Conservation (phyloP, 1,139 yeast genomes). For the Geotrichum fermentans region DNA sequence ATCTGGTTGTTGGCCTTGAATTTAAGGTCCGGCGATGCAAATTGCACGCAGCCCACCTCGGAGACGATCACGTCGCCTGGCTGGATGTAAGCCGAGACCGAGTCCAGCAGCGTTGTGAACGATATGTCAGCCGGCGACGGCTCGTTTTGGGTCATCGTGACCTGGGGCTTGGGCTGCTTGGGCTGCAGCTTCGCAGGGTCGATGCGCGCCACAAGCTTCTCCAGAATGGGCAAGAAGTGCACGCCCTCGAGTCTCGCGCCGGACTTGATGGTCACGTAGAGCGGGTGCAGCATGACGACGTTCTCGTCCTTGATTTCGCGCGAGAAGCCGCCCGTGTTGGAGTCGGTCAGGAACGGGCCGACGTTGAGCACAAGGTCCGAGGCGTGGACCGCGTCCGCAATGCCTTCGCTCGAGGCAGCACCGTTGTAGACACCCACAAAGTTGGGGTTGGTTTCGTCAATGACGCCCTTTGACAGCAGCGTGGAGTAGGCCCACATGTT, state of each 20-base stretch:
- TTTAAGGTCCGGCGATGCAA: slow-evolving; percentile 59
- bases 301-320: slow-evolving; percentile 38
- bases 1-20: slow-evolving; percentile 51
- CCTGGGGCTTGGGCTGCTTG: slow-evolving; percentile 20
- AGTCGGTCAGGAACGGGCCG: slow-evolving; percentile 42
- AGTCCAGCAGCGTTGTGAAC: slow-evolving; percentile 36
- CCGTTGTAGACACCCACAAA: slow-evolving; percentile 68
- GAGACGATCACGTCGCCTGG: slow-evolving; percentile 63
- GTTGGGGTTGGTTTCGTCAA: slow-evolving; percentile 56
- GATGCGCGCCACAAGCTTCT: slow-evolving; percentile 38
- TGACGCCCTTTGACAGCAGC: slow-evolving; percentile 49
- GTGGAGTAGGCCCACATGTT: slow-evolving; percentile 46
- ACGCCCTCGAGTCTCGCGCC: slow-evolving; percentile 38
- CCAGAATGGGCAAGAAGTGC: slow-evolving; percentile 47
- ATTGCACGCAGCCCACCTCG: slow-evolving; percentile 77
- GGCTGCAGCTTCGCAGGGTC: slow-evolving; percentile 36
- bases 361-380: slow-evolving; percentile 40
- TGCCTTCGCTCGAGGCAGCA: slow-evolving; percentile 43
- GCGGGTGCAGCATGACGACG: slow-evolving; percentile 41
- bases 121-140: slow-evolving; percentile 34
- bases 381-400: slow-evolving; percentile 37
- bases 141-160: slow-evolving; percentile 22
- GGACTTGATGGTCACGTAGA: slow-evolving; percentile 46
- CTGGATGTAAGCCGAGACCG: slow-evolving; percentile 40
- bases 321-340: slow-evolving; percentile 44